Conservation (phyloP, 1,284 basidiomycete species). For the Pholiota adiposa region DNA sequence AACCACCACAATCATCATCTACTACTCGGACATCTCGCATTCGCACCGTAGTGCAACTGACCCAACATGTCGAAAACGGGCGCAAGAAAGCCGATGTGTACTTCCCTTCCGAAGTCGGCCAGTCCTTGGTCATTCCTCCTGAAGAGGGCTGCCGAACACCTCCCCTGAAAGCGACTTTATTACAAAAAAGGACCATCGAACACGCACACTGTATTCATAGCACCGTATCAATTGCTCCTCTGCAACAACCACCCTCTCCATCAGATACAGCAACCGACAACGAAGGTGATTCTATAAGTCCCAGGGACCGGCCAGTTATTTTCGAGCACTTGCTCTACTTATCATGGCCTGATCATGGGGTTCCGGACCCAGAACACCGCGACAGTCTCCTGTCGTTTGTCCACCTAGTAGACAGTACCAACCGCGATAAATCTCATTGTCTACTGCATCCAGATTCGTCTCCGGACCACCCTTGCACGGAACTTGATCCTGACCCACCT, state of each 20-base stretch:
- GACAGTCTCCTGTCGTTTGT: slow-evolving; percentile 63
- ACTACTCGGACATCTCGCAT: slow-evolving; percentile 44
- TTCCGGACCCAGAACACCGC: slow-evolving; percentile 62
- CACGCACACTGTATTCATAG: slow-evolving; percentile 68
- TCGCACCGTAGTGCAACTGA: slow-evolving; percentile 81
- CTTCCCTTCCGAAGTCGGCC: slow-evolving; percentile 65
- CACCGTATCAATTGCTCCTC: slow-evolving; percentile 42
- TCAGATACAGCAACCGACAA: slow-evolving; percentile 1
- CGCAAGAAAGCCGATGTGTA: slow-evolving; percentile 76
- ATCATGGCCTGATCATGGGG: slow-evolving; percentile 85
- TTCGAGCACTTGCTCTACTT: slow-evolving; percentile 77
- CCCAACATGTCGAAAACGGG: slow-evolving; percentile 66
- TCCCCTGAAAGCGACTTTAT: slow-evolving; percentile 58
- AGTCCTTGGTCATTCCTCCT: slow-evolving; percentile 53
- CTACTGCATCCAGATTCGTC: slow-evolving; percentile 28
- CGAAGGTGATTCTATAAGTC: slow-evolving; percentile 24
- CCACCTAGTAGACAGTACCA: slow-evolving; percentile 61
- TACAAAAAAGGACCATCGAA: slow-evolving; percentile 45
- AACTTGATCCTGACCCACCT: slow-evolving; percentile 61
- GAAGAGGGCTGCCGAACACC: slow-evolving; percentile 43
- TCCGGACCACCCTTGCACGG: slow-evolving; percentile 11
- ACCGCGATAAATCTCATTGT: slow-evolving; percentile 49
- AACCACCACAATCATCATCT: slow-evolving; percentile 32
- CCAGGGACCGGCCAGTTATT: slow-evolving; percentile 39
- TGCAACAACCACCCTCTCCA: slow-evolving; percentile 15